phyloP scores from a whole-genome alignment of 352 stramenopile species.

The Paralagenidium karlingii region DNA sequence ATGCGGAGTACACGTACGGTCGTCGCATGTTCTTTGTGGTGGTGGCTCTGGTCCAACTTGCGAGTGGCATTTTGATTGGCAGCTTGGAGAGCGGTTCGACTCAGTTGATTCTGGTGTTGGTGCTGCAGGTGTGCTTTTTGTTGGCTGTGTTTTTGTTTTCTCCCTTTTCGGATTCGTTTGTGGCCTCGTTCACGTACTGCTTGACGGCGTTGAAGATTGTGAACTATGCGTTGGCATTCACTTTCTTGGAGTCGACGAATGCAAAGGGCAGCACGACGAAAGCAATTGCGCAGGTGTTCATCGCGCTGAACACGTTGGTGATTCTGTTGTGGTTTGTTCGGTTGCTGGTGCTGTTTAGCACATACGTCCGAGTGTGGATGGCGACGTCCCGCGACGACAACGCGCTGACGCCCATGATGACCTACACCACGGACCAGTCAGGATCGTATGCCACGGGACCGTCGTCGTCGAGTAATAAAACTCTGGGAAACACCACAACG shows the following conservation, averaged over 20 bases:
- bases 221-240: constrained; percentile 43
- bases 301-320: constrained; percentile 47
- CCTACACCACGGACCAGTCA: too few species aligned
- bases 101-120: constrained; percentile 42
- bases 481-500: too few species aligned
- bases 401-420: too few species aligned
- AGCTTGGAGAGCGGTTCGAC: constrained; percentile 35
- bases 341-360: constrained; percentile 41
- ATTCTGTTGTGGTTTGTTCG: constrained; percentile 45
- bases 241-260: constrained; percentile 39
- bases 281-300: constrained; percentile 33
- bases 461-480: too few species aligned
- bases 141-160: constrained; percentile 26
- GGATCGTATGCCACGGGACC: too few species aligned
- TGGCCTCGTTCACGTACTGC: constrained; percentile 32
- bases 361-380: too few species aligned
- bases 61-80: constrained; percentile 37
- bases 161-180: constrained; percentile 20
- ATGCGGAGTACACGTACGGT: constrained; percentile 42
- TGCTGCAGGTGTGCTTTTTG: constrained; percentile 34
- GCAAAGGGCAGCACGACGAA: constrained; percentile 22
- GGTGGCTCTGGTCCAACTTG: constrained; percentile 34
- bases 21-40: constrained; percentile 58
- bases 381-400: too few species aligned
- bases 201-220: constrained; percentile 39